Conservation (phyloP, 495 filamentous ascomycete genomes). For the Polyplosphaeria fusca region DNA sequence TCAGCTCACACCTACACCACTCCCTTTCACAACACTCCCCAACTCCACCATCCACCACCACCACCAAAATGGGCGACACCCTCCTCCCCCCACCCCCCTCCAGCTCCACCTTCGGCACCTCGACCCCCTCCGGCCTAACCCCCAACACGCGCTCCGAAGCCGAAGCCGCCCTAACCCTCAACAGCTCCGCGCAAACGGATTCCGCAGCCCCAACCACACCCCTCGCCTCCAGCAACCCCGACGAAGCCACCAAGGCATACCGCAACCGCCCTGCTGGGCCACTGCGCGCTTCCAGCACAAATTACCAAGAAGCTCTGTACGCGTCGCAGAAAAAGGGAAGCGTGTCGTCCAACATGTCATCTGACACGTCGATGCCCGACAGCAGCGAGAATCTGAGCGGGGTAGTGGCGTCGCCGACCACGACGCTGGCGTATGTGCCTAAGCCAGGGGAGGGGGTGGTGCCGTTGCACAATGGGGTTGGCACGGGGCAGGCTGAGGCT, state of each 20-base stretch:
- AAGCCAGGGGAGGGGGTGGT: slow-evolving; percentile 20
- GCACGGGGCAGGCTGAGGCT: slow-evolving; percentile 21
- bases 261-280: slow-evolving; percentile 10
- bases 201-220: slow-evolving; percentile 31
- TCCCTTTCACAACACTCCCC: no score
- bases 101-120: slow-evolving; percentile 1
- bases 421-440: slow-evolving; percentile 4
- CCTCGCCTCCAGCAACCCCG: not conserved
- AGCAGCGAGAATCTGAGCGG: not conserved
- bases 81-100: not conserved
- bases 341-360: not conserved
- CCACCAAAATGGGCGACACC: slow-evolving; percentile 9
- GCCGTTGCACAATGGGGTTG: slow-evolving; percentile 17
- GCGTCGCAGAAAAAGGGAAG: not conserved
- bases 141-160: slow-evolving; percentile 37
- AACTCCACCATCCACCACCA: no score
- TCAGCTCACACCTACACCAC: no score
- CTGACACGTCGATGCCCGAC: not conserved
- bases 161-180: slow-evolving; percentile 32
- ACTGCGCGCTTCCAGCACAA: slow-evolving; percentile 5
- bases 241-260: slow-evolving; percentile 15
- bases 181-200: slow-evolving; percentile 28
- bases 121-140: slow-evolving; percentile 29
- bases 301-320: slow-evolving; percentile 17
- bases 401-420: not conserved